Evolutionary conservation across 106 monocot genomes (phyloP), one percentile per base, ranked within the genome.

Genomic region (Dendrobium catenatum): DNA sequence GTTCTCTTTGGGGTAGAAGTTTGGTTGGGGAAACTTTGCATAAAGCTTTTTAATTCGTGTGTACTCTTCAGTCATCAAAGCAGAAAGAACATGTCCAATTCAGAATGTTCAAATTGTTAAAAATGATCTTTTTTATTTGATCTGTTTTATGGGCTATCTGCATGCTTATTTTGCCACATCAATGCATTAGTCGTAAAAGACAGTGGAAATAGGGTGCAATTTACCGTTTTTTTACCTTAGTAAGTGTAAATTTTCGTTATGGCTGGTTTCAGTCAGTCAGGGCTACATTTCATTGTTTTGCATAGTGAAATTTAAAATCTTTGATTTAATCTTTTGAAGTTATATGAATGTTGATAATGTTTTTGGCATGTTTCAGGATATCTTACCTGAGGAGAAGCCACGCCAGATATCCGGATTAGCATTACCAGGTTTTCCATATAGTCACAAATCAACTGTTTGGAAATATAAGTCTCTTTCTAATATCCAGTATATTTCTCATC

Each of bases 401-500:
- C 93, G 98, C 17, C 70, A 84, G 18, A 81, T 95, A 46, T 90
- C 93, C 85, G 95, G 98, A 80, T 93, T 99, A 85, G 88, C 82
- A 58, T 89, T 91, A 77, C 98, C 98, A 89, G 94, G 98, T 76
- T 76, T 37, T 11, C 16, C 4, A 3, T 70, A 66, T 66, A 26
- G 6, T 2, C 26, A 66, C 6, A 8, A 66, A 66, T 66, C 3
- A 66, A 24, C 10, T 66, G 5, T 66, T 66, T 66, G 64, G 24
- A 66, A 66, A 8, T 26, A 8, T 26, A 9, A 8, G 1, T 22
- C n/a, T 55, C 64, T 24, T 6, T 26, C 64, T 66, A 58, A 58
- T 58, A 58, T 58, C 58, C 58, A 4, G 9, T 26, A 26, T 9
- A 66, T 66, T 7, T 66, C 26, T 61, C 15, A 24, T 24, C 17